Evolutionary conservation across 2,329 filamentous ascomycete genomes (phyloP).

Genomic region (Sclerotinia minor): DNA sequence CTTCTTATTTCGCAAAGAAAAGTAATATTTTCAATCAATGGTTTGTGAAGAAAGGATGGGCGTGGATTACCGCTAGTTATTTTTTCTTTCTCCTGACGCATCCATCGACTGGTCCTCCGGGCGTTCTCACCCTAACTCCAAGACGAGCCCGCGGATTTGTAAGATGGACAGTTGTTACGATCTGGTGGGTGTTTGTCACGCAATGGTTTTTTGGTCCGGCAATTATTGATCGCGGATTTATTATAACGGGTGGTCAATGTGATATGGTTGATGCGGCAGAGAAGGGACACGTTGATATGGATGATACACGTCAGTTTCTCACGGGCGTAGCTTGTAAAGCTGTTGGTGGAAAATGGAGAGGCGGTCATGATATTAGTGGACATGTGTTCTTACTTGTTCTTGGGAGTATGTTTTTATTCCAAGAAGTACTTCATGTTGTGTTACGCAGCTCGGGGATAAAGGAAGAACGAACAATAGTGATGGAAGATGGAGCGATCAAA

Average conservation of each 20-base stretch:
- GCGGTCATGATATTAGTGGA: conserved; percentile 95
- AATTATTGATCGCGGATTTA: conserved; percentile 85
- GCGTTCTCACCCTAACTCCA: conserved; percentile 45
- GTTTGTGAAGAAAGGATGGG: conserved; percentile 95
- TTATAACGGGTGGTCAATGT: conserved; percentile 84
- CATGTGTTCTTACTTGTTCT: conserved; percentile 92
- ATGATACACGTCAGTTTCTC: conserved; percentile 54
- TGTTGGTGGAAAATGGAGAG: conserved; percentile 79
- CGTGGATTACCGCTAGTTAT: conserved; percentile 81
- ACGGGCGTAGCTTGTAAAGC: conserved; percentile 80
- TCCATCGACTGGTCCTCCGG: conserved; percentile 52
- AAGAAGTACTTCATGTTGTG: conserved; percentile 71
- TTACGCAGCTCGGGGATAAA: conserved; percentile 47
- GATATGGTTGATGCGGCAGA: conserved; percentile 56
- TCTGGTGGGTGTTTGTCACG: conserved; percentile 81
- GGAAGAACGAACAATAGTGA: conserved; percentile 67
- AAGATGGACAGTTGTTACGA: conserved; percentile 72
- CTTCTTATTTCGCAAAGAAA: conserved; percentile 92
- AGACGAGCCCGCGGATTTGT: conserved; percentile 58
- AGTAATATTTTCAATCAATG: conserved; percentile 87
- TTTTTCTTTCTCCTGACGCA: conserved; percentile 68
- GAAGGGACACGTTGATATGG: conserved; percentile 49
- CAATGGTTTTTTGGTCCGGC: conserved; percentile 96
- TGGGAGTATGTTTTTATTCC: conserved; percentile 75
- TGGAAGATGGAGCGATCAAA: conserved; percentile 66